Evolutionary conservation across 2,329 filamentous ascomycete species (phyloP), one percentile per base, ranked within the genome.

Genomic region (Lachnellula occidentalis): DNA sequence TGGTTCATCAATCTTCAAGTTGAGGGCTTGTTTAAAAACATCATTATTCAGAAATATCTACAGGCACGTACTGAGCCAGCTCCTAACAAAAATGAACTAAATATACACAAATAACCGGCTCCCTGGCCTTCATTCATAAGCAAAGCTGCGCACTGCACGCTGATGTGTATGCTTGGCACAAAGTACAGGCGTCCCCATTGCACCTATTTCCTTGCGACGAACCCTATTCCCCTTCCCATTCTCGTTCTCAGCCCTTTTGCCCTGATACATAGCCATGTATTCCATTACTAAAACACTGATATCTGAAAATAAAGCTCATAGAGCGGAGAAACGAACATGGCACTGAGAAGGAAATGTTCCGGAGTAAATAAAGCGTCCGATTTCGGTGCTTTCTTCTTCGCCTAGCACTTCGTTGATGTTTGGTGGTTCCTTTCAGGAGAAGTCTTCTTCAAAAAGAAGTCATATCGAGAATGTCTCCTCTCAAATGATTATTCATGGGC

Each of bases 1-100:
- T 43, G 21, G 24, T 48, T 48, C 37, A 48, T 54, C 22, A 27
- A 42, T 31, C 27, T 31, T 31, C 9, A 34, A 11, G 19, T 47
- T n/a, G 37, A 45, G n/a, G 34, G 37, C 14, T 42, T 47, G 7
- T 56, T 54, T 43, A 56, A 54, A 47, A 45, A 52, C 47, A 59
- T 61, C 53, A 46, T 49, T 50, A 55, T 59, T 57, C 39, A 7
- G 22, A 54, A 53, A 39, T 62, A 62, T 62, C 47, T 62, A 62
- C 60, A 62, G 56, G 52, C 53, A 34, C 47, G 50, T 24, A 54
- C 43, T 17, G 48, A 58, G 54, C 60, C 55, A 60, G 58, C 60
- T 58, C 57, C 46, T 50, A 48, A 49, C 51, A 55, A 52, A 47
- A 49, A 39, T 14, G 50, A 43, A 45, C 57, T 19, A 50, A 54